A percentile compares a stretch with the other conserved stretches of the same genome.
phyloP scores from a whole-genome alignment of 306 rosid species.

The Lotus japonicus region DNA sequence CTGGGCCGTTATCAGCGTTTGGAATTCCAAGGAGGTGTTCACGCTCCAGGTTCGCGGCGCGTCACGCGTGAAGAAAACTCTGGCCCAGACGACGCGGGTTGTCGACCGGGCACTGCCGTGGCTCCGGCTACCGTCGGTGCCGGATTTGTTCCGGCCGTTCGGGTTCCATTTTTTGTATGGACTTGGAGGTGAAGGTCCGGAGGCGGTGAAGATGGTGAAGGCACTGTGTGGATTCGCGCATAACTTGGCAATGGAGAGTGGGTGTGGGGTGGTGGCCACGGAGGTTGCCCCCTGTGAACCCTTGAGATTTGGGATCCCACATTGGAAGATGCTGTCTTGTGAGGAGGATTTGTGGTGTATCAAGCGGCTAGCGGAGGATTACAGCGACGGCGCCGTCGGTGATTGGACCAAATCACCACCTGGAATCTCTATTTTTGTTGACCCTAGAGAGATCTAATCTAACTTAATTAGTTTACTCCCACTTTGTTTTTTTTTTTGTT shows the following conservation, averaged over 20 bases:
- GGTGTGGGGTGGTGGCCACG: slow-evolving; percentile 75
- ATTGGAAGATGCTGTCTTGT: slow-evolving; percentile 82
- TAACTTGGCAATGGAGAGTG: slow-evolving; percentile 62
- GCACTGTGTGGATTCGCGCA: slow-evolving; percentile 66
- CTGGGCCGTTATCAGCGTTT: slow-evolving; percentile 82
- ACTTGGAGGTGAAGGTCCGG: slow-evolving; percentile 73
- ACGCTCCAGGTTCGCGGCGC: slow-evolving; percentile 70
- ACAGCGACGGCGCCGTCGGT: slow-evolving; percentile 79
- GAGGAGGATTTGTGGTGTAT: slow-evolving; percentile 86
- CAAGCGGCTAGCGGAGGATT: slow-evolving; percentile 72
- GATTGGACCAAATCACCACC: slow-evolving; percentile 93
- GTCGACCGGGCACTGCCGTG: slow-evolving; percentile 77
- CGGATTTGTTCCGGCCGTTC: slow-evolving; percentile 69
- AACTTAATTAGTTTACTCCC: too few species aligned
- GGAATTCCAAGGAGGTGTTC: slow-evolving; percentile 84
- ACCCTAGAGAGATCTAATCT: slow-evolving; percentile 57
- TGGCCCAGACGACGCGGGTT: slow-evolving; percentile 58
- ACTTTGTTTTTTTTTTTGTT: not conserved
- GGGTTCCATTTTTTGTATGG: slow-evolving; percentile 81
- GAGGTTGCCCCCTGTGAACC: slow-evolving; percentile 72
- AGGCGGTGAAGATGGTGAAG: slow-evolving; percentile 47
- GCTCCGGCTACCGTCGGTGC: slow-evolving; percentile 68
- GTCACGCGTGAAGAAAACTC: slow-evolving; percentile 41
- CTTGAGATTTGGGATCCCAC: slow-evolving; percentile 56
- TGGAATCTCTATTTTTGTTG: slow-evolving; percentile 78